Percentiles rank a stretch among this genome's conserved stretches.
phyloP scores from a whole-genome alignment of 768 basidiomycete genomes.

The Suillus discolor region DNA sequence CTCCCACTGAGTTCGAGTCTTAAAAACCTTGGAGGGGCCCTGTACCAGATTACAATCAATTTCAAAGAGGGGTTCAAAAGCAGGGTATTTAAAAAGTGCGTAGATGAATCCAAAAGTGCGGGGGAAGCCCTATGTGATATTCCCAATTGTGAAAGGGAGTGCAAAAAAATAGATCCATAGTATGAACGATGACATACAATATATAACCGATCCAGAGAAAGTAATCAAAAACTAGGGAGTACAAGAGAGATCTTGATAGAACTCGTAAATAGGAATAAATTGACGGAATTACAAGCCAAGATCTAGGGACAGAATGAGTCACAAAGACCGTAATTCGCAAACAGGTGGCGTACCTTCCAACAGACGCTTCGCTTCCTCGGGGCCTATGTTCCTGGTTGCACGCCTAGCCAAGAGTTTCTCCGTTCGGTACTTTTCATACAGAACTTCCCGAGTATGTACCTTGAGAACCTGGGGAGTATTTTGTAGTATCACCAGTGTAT shows the following conservation, averaged over 20 bases:
- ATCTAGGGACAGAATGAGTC: constrained; percentile 37
- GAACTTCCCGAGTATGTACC: constrained; percentile 79
- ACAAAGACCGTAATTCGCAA: constrained; percentile 14
- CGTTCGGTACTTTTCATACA: constrained; percentile 93
- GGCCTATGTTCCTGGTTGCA: constrained; percentile 77
- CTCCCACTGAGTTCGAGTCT: neutral
- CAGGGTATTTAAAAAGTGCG: neutral
- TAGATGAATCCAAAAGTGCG: neutral
- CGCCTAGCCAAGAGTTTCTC: constrained; percentile 88
- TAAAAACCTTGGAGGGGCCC: neutral
- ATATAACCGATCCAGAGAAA: neutral
- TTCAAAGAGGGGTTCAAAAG: neutral
- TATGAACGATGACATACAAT: neutral
- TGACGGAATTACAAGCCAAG: constrained; percentile 44
- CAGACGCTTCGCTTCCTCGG: constrained; percentile 71
- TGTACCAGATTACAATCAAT: neutral
- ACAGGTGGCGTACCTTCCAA: constrained; percentile 58
- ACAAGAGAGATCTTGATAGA: neutral
- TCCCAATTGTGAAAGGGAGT: neutral
- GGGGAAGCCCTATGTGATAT: neutral
- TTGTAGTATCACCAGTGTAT: constrained; percentile 9
- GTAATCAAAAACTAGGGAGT: neutral
- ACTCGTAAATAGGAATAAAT: constrained; percentile 9
- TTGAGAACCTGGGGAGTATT: constrained; percentile 66
- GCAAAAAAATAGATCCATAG: neutral